These are phyloP conservation scores for Tetrahymena malaccensis DNA, from an alignment of 73 alveolate species.

Conservation along the genomic window DNA sequence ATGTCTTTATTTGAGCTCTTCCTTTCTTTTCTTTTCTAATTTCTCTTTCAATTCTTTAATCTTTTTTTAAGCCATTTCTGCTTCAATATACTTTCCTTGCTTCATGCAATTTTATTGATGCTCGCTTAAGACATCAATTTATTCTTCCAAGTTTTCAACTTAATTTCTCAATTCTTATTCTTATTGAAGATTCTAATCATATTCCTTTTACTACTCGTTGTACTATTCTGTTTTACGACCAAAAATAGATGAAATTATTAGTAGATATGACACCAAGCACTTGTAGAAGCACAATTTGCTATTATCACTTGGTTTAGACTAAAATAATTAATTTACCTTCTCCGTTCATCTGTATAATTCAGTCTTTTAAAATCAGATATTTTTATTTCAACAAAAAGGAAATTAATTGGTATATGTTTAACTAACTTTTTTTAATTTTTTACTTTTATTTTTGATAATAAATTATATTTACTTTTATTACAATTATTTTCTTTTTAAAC, in stretches of 20 bases:
- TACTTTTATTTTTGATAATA: background rate
- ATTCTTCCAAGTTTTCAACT: background rate
- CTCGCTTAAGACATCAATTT: constrained; percentile 17
- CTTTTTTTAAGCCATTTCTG: constrained; percentile 32
- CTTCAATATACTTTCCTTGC: constrained; percentile 34
- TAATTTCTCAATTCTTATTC: background rate
- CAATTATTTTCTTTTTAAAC: background rate
- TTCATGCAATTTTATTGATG: constrained; percentile 39
- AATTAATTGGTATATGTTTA: background rate
- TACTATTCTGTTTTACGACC: background rate
- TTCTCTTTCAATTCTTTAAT: constrained; percentile 20
- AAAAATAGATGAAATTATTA: background rate
- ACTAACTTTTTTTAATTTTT: background rate
- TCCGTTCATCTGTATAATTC: background rate
- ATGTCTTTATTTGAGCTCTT: constrained; percentile 29
- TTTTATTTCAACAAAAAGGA: background rate
- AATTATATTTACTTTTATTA: background rate
- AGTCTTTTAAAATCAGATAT: background rate
- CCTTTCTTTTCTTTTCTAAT: constrained; percentile 24
- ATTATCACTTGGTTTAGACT: background rate
- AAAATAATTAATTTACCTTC: background rate
- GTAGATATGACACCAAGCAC: background rate
- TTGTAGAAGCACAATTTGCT: background rate
- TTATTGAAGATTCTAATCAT: background rate
- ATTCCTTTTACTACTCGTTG: background rate